These are phyloP conservation scores for Exophiala sp. DNA, from an alignment of 2,329 filamentous ascomycete genomes.

Conservation along the genomic window DNA sequence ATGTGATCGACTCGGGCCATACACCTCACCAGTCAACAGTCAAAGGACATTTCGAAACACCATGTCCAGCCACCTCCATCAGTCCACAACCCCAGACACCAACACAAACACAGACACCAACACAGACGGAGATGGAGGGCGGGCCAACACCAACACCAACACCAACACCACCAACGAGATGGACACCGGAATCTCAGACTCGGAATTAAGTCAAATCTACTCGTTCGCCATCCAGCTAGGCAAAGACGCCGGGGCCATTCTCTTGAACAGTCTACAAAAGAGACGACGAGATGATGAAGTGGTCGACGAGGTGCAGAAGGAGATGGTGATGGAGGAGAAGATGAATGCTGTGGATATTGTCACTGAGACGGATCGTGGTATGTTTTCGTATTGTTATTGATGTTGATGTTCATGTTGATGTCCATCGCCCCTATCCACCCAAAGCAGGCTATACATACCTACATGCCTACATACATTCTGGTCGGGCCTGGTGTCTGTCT, in stretches of 20 bases:
- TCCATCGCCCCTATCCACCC: too few species aligned
- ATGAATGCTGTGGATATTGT: constrained; percentile 72
- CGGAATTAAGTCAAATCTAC: constrained; percentile 60
- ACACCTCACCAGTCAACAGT: too few species aligned
- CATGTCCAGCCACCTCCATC: background rate
- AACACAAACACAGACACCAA: too few species aligned
- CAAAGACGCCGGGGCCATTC: constrained; percentile 61
- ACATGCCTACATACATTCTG: too few species aligned
- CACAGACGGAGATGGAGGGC: too few species aligned
- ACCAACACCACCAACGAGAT: background rate
- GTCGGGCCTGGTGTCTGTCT: too few species aligned
- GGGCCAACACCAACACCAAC: too few species aligned
- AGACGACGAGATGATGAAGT: constrained; percentile 39
- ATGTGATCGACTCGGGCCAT: too few species aligned
- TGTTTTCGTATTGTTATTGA: constrained; percentile 17
- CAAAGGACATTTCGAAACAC: too few species aligned
- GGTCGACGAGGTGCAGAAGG: background rate
- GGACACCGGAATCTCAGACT: constrained; percentile 14
- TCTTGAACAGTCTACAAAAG: constrained; percentile 58
- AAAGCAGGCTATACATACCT: too few species aligned
- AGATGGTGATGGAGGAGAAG: constrained; percentile 55
- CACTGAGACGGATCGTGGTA: constrained; percentile 68
- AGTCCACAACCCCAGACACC: background rate
- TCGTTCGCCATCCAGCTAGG: constrained; percentile 64
- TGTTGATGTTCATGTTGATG: too few species aligned